Conservation (phyloP, 1,139 yeast species). For the Maudiozyma humilis region DNA sequence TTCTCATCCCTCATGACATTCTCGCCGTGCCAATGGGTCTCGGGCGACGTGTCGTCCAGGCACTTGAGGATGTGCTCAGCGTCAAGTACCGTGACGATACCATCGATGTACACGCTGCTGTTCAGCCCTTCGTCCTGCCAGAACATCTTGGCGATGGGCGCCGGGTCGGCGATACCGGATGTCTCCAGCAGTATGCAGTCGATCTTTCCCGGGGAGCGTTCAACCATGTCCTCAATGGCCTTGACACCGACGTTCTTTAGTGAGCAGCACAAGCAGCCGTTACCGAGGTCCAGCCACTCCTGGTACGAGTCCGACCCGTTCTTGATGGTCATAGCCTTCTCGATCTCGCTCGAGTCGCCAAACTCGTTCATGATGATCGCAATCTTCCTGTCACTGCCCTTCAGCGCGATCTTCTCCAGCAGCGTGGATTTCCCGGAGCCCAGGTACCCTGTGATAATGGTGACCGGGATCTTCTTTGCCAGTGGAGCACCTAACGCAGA, state of each 20-base stretch:
- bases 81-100: constrained; percentile 88
- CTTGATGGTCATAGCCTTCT: constrained; percentile 71
- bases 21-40: constrained; percentile 56
- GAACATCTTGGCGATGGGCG: constrained; percentile 92
- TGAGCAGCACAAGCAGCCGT: constrained; percentile 94
- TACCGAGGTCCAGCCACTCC: constrained; percentile 94
- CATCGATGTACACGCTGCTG: constrained; percentile 82
- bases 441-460: constrained; percentile 86
- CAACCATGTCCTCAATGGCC: constrained; percentile 84
- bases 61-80: constrained; percentile 58
- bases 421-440: constrained; percentile 94
- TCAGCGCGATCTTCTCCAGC: constrained; percentile 61
- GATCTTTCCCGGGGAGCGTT: constrained; percentile 60
- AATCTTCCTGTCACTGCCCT: constrained; percentile 50
- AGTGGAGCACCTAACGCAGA: constrained; percentile 6
- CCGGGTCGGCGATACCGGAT: constrained; percentile 98
- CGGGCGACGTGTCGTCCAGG: constrained; percentile 52
- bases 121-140: constrained; percentile 90
- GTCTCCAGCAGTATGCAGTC: constrained; percentile 90
- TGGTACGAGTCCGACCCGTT: constrained; percentile 57
- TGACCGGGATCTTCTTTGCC: constrained; percentile 69
- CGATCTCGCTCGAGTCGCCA: constrained; percentile 84
- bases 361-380: constrained; percentile 90
- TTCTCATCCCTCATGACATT: constrained; percentile 38
- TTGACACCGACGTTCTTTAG: constrained; percentile 90